Conservation (phyloP, 805 yeast species). For the Wickerhamiella kurtzmanii region DNA sequence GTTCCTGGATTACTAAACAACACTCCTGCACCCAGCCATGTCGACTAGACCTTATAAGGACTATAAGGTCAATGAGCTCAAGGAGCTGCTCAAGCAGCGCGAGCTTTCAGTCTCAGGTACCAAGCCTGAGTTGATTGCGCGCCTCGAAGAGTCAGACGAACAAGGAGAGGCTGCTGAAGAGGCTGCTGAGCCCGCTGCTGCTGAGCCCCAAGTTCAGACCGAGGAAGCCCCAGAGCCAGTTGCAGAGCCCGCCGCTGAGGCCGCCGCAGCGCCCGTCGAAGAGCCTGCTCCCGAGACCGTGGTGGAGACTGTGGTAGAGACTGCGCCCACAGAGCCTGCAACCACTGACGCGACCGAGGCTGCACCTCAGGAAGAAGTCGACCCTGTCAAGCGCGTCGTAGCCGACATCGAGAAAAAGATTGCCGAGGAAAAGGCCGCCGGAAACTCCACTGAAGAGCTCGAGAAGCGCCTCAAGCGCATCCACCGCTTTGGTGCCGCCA, state of each 20-base stretch:
- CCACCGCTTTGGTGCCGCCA: constrained; percentile 70
- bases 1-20: not conserved
- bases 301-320: constrained; percentile 10
- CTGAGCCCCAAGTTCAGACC: constrained; percentile 12
- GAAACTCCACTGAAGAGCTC: constrained; percentile 37
- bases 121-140: constrained; percentile 59
- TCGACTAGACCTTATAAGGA: constrained; percentile 12
- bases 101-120: constrained; percentile 63
- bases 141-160: constrained; percentile 47
- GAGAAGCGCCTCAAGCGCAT: constrained; percentile 55
- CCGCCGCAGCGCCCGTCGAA: constrained; percentile 10
- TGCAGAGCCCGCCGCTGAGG: constrained; percentile 16
- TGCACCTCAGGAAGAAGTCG: constrained; percentile 65
- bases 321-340: constrained; percentile 15
- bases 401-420: constrained; percentile 55
- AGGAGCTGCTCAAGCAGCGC: constrained; percentile 54
- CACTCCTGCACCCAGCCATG: not conserved
- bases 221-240: constrained; percentile 11
- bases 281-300: constrained; percentile 4
- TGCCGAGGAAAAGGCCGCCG: constrained; percentile 65
- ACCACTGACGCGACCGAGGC: constrained; percentile 14
- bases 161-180: constrained; percentile 12
- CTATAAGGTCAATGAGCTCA: constrained; percentile 59
- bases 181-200: constrained; percentile 11
- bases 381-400: constrained; percentile 53